Conservation (phyloP, 495 filamentous ascomycete genomes). For the Hypoxylon fragiforme region DNA sequence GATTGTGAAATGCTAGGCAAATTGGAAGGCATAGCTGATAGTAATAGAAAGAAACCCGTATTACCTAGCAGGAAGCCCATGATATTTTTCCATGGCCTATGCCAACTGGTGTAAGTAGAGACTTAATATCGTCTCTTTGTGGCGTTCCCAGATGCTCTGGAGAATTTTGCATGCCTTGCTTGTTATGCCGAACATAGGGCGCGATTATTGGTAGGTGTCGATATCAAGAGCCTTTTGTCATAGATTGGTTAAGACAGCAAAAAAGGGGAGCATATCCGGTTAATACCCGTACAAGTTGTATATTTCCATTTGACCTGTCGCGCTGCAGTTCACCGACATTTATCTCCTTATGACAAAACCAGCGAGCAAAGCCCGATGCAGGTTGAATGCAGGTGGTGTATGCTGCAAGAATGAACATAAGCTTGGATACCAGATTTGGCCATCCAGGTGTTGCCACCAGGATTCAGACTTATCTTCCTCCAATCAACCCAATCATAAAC, state of each 20-base stretch:
- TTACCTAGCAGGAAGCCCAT: slow-evolving; percentile 30
- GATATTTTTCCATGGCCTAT: slow-evolving; percentile 11
- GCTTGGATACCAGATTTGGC: background rate
- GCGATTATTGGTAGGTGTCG: background rate
- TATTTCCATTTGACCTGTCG: too few species aligned
- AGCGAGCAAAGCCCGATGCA: too few species aligned
- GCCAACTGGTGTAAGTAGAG: slow-evolving; percentile 18
- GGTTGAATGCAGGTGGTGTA: background rate
- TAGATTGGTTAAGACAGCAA: background rate
- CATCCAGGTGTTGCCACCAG: too few species aligned
- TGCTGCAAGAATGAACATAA: background rate
- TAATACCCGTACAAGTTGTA: background rate
- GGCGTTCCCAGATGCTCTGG: slow-evolving; percentile 19
- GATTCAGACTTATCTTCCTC: too few species aligned
- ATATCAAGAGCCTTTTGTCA: background rate
- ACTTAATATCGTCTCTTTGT: slow-evolving; percentile 19
- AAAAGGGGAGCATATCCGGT: background rate
- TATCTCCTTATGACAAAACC: too few species aligned
- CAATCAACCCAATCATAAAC: too few species aligned
- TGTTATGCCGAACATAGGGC: slow-evolving; percentile 2
- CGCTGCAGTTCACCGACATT: too few species aligned
- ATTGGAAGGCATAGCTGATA: background rate
- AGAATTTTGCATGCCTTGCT: slow-evolving; percentile 14
- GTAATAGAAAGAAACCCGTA: background rate
- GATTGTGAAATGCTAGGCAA: slow-evolving; percentile 15